Conservation (phyloP, 1,139 yeast species). For the Wickerhamomyces sp. region DNA sequence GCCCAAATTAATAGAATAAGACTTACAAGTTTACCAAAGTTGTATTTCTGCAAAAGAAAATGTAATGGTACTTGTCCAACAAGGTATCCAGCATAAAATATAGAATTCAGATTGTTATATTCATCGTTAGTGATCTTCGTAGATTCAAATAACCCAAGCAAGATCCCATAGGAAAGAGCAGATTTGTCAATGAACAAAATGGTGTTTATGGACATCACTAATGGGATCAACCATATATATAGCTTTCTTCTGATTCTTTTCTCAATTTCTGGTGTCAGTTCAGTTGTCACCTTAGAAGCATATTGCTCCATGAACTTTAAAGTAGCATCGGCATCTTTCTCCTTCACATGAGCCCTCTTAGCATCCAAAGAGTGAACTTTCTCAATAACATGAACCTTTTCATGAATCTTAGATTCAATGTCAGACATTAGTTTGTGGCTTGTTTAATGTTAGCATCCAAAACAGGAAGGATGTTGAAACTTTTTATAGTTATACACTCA, state of each 20-base stretch:
- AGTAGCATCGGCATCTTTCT: slow-evolving; percentile 1
- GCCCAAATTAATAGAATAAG: slow-evolving; percentile 27
- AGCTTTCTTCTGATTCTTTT: slow-evolving; percentile 24
- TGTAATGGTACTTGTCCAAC: slow-evolving; percentile 30
- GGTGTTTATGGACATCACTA: slow-evolving; percentile 30
- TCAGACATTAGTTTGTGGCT: not conserved
- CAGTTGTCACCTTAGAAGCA: not conserved
- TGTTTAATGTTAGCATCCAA: no score
- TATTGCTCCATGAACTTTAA: slow-evolving; percentile 1
- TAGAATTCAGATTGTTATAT: slow-evolving; percentile 35
- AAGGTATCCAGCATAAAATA: slow-evolving; percentile 40
- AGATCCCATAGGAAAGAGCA: slow-evolving; percentile 39
- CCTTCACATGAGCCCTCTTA: not conserved
- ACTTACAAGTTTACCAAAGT: slow-evolving; percentile 24
- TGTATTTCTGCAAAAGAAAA: slow-evolving; percentile 33
- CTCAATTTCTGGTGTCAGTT: not conserved
- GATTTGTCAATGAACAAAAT: slow-evolving; percentile 41
- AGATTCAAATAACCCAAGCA: slow-evolving; percentile 42
- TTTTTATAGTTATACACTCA: no score
- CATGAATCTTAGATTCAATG: not conserved
- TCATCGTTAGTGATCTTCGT: slow-evolving; percentile 32
- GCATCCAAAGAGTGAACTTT: not conserved
- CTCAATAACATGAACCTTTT: not conserved
- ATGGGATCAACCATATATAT: slow-evolving; percentile 16
- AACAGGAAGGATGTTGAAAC: no score